A percentile compares a stretch with the other conserved stretches of the same genome.
These are phyloP conservation scores for Pleurotus salmoneostramineus DNA, from an alignment of 768 basidiomycete species.

Conservation along the genomic window DNA sequence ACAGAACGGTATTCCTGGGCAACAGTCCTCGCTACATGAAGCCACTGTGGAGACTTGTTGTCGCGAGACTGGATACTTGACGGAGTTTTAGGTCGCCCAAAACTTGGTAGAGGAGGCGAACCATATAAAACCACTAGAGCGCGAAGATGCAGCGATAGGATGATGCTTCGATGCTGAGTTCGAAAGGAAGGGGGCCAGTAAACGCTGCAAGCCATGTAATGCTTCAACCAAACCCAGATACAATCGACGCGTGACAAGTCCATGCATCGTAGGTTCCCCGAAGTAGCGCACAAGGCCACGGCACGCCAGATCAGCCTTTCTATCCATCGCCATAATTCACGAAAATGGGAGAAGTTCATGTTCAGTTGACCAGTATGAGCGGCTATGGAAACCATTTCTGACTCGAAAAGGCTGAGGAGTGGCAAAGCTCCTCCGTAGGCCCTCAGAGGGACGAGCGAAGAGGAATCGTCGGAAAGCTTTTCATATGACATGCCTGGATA, in stretches of 20 bases:
- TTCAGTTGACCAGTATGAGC: conserved; percentile 30
- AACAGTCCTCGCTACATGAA: conserved; percentile 59
- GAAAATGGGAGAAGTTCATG: conserved; percentile 58
- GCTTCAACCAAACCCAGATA: conserved; percentile 61
- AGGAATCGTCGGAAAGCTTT: conserved; percentile 42
- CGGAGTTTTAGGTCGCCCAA: background rate
- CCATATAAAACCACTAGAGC: conserved; percentile 47
- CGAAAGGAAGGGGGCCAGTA: conserved; percentile 83
- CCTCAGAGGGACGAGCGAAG: conserved; percentile 44
- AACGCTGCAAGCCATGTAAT: conserved; percentile 56
- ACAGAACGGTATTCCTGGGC: conserved; percentile 70
- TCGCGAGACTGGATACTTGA: conserved; percentile 15
- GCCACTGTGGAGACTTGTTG: conserved; percentile 48
- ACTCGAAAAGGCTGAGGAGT: conserved; percentile 44
- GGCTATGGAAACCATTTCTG: conserved; percentile 36
- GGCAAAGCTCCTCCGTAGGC: conserved; percentile 54
- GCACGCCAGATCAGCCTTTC: conserved; percentile 84
- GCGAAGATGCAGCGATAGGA: conserved; percentile 69
- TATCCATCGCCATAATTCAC: conserved; percentile 85
- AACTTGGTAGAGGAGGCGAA: conserved; percentile 13
- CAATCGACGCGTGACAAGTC: conserved; percentile 27
- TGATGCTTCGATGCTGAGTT: conserved; percentile 66
- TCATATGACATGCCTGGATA: conserved; percentile 74
- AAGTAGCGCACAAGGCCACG: conserved; percentile 57
- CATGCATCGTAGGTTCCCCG: conserved; percentile 31